Conservation (phyloP, 2,329 filamentous ascomycete species). For the Seiridium unicorne region DNA sequence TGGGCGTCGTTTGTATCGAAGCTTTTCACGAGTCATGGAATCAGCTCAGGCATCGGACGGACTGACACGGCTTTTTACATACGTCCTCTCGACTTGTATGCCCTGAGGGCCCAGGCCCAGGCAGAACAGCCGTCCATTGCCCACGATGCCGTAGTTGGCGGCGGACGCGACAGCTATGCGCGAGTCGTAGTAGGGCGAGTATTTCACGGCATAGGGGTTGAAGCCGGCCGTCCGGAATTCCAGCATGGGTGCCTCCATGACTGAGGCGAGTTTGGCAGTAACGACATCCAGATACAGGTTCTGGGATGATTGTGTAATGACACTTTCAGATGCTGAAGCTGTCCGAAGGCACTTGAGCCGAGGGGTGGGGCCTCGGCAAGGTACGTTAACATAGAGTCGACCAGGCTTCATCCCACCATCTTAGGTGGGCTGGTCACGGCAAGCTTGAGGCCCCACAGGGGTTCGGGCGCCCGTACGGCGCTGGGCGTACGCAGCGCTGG, state of each 20-base stretch:
- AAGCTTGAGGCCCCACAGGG: too few species aligned
- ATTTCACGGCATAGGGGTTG: slow-evolving; percentile 96
- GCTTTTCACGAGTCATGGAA: slow-evolving; percentile 38
- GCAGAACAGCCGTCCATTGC: slow-evolving; percentile 87
- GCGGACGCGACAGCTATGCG: slow-evolving; percentile 85
- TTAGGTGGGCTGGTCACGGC: too few species aligned
- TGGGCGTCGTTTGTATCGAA: slow-evolving; percentile 97
- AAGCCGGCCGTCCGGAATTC: slow-evolving; percentile 91
- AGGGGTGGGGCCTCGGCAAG: slow-evolving; percentile 12
- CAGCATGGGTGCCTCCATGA: slow-evolving; percentile 64
- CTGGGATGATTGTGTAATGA: neutral
- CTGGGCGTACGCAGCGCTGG: too few species aligned
- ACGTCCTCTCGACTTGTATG: slow-evolving; percentile 82
- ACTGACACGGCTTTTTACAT: slow-evolving; percentile 1
- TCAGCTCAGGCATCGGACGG: slow-evolving; percentile 14
- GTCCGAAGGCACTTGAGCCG: slow-evolving; percentile 1
- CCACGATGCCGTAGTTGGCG: slow-evolving; percentile 96
- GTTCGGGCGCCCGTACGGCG: too few species aligned
- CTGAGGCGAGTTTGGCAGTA: neutral
- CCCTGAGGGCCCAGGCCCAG: slow-evolving; percentile 80
- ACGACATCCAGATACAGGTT: neutral
- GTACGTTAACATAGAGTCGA: neutral
- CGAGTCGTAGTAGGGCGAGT: slow-evolving; percentile 97
- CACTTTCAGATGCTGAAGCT: neutral
- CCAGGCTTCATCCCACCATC: too few species aligned